These are phyloP conservation scores for Backusella parvicylindrica DNA, from an alignment of 192 early-diverging fungal genomes.

Conservation along the genomic window DNA sequence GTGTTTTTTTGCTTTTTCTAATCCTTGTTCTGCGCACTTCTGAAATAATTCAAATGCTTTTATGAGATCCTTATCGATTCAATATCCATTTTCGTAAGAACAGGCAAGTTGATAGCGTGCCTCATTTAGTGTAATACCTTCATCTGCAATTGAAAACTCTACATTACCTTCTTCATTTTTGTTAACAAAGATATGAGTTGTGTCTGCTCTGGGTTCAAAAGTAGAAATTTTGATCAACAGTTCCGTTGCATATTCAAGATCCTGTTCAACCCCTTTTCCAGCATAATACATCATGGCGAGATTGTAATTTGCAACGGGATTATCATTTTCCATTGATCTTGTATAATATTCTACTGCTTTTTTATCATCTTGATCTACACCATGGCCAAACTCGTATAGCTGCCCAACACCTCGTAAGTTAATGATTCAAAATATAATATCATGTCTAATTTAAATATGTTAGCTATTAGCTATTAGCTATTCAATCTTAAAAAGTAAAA, in stretches of 20 bases:
- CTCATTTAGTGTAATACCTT: not conserved
- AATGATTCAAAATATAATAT: too few relatives aligned
- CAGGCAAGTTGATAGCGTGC: not conserved
- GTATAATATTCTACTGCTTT: not conserved
- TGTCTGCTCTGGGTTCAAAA: not conserved
- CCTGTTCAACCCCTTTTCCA: not conserved
- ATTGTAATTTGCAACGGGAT: not conserved
- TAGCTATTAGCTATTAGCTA: too few relatives aligned
- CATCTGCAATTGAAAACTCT: not conserved
- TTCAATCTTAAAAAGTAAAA: too few relatives aligned
- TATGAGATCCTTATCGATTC: not conserved
- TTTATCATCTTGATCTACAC: not conserved
- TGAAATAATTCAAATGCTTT: not conserved
- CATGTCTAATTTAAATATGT: too few relatives aligned
- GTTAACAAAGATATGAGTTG: not conserved
- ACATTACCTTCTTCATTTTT: not conserved
- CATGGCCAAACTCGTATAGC: slow-evolving; percentile 16
- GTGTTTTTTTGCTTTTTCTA: not conserved
- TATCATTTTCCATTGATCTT: not conserved
- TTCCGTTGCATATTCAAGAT: not conserved
- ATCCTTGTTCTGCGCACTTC: not conserved
- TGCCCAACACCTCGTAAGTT: slow-evolving; percentile 70
- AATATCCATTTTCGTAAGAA: not conserved
- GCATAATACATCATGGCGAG: not conserved
- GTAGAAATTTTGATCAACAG: not conserved